Evolutionary conservation across 768 basidiomycete species (phyloP).

Genomic region (Porpolomopsis calyptriformis): DNA sequence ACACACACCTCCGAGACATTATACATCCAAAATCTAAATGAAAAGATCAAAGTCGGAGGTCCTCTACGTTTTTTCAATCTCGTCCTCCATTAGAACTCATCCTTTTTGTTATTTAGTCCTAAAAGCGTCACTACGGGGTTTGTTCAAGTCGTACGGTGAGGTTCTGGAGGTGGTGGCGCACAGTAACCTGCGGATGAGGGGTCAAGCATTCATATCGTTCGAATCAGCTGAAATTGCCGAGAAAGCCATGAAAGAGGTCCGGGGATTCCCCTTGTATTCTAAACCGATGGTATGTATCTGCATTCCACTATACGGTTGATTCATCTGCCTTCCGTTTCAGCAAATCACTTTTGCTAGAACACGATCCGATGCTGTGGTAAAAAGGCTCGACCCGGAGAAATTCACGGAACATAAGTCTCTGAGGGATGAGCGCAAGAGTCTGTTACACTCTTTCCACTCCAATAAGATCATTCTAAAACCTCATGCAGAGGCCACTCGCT

Average conservation of each 20-base stretch:
- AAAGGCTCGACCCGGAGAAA: conserved; percentile 51
- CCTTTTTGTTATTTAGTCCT: conserved; percentile 47
- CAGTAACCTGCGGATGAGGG: conserved; percentile 90
- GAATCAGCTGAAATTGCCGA: conserved; percentile 68
- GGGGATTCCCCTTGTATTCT: conserved; percentile 88
- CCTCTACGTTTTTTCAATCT: conserved; percentile 6
- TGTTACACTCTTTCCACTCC: conserved; percentile 16
- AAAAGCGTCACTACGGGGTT: conserved; percentile 73
- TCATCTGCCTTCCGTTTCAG: conserved; percentile 36
- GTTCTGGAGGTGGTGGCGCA: conserved; percentile 96
- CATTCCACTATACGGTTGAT: conserved; percentile 4
- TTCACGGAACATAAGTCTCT: conserved; percentile 67
- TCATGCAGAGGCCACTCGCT: conserved; percentile 59
- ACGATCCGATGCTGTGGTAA: conserved; percentile 84
- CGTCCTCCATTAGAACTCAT: conserved; percentile 4
- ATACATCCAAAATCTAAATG: conserved; percentile 94
- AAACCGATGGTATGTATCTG: conserved; percentile 76
- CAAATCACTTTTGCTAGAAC: conserved; percentile 92
- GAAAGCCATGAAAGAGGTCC: conserved; percentile 86
- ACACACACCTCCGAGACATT: conserved; percentile 71
- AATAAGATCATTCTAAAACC: conserved; percentile 2
- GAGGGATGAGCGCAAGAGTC: conserved; percentile 80
- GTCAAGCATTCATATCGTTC: conserved; percentile 97
- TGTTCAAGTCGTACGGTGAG: conserved; percentile 91
- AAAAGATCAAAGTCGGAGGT: conserved; percentile 82